Evolutionary conservation across 352 stramenopile genomes (phyloP), one percentile per base, ranked within the genome.

Genomic region (Peronospora tabacina): DNA sequence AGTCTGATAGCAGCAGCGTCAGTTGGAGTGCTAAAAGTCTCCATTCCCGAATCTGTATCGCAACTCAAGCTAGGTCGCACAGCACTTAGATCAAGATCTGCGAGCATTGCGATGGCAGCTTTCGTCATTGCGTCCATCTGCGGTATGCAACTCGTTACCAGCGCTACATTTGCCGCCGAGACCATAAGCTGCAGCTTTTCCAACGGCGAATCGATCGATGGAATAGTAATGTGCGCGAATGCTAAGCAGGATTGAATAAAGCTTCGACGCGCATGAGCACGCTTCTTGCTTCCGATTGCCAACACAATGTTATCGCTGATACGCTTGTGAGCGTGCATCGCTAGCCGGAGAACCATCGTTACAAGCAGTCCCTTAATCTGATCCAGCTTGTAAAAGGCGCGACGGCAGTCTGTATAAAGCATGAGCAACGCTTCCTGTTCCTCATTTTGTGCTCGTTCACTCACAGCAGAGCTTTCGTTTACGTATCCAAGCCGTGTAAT

Each of bases 211-310:
- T 70, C 53, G 19, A 95, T 84, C 16, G 77, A 91, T 19, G 87
- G 87, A 17, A 95, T 94, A 24, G 84, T 96, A 45, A 96, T 88
- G 50, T 95, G 82, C 8, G 76, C 77, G 45, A 88, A 96, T 5
- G 87, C 87, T n/a, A 95, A 56, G 45, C 85, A 95, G 2, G 82
- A 92, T 42, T 95, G 93, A 55, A 94, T 70, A 29, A 96, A 92
- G 35, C 72, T 66, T 3, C 74, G 68, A n/a, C 66, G 61, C 5
- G 55, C 58, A 49, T 83, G 66, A 17, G 29, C 19, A 7, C 52
- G 52, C 44, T 66, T 66, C 49, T 52, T 70, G 17, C 42, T 46
- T 7, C 47, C 34, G 19, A 48, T 34, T 12, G 42, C 39, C 36
- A 43, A 56, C 1, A 36, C 38, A 35, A 15, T 33, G 0, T 42